Evolutionary conservation across 306 rosid species (phyloP).

Genomic region (Quercus variabilis): DNA sequence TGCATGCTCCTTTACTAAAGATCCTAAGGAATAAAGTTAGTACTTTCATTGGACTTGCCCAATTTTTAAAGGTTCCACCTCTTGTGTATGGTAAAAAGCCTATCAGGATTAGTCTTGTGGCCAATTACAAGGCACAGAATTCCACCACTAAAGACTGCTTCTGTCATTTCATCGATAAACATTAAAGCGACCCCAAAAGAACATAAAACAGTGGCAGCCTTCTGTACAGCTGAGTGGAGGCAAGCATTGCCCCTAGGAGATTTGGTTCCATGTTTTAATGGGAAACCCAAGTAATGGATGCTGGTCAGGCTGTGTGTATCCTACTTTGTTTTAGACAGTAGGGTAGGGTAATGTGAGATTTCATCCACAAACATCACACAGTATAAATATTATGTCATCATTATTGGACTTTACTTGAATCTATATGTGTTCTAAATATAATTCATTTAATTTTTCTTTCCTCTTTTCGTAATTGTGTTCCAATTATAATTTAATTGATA

Average conservation of each 20-base stretch:
- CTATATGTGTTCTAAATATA: too few relatives aligned
- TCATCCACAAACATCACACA: too few relatives aligned
- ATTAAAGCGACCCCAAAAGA: slow-evolving; percentile 15
- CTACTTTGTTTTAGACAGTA: too few relatives aligned
- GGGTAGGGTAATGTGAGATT: too few relatives aligned
- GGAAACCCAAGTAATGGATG: slow-evolving; percentile 14
- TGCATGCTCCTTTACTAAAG: background rate
- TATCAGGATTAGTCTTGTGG: background rate
- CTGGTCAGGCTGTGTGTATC: too few relatives aligned
- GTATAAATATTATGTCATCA: too few relatives aligned
- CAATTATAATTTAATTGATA: too few relatives aligned
- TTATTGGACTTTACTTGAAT: too few relatives aligned
- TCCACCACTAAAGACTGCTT: slow-evolving; percentile 18
- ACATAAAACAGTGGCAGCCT: slow-evolving; percentile 5
- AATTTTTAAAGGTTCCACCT: background rate
- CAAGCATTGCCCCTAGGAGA: background rate
- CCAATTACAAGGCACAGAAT: slow-evolving; percentile 14
- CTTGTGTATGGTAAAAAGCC: slow-evolving; percentile 7
- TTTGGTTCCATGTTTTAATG: slow-evolving; percentile 18
- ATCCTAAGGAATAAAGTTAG: background rate
- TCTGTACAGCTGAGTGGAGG: slow-evolving; percentile 36
- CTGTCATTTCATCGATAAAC: slow-evolving; percentile 25
- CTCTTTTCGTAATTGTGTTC: too few relatives aligned
- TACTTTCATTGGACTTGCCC: background rate
- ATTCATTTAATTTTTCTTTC: too few relatives aligned